phyloP scores from a whole-genome alignment of 2,329 filamentous ascomycete species.

The Pleoardoris graminearum region DNA sequence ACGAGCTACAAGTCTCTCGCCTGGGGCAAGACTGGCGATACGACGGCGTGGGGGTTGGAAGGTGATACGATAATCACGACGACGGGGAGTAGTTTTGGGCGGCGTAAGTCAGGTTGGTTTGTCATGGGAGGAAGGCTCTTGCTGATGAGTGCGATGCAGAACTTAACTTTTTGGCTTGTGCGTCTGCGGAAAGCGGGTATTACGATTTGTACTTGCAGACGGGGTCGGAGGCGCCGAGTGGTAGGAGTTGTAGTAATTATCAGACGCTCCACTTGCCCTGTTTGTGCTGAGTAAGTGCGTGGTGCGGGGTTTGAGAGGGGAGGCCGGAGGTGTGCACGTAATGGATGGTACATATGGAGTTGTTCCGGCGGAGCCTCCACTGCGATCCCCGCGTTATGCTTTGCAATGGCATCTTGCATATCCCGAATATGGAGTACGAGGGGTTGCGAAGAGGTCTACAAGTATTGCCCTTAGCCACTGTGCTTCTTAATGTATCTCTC shows the following conservation, averaged over 20 bases:
- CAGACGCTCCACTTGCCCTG: conserved; percentile 60
- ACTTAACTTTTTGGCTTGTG: conserved; percentile 58
- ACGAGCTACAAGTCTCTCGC: conserved; percentile 59
- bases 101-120: conserved; percentile 33
- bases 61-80: conserved; percentile 55
- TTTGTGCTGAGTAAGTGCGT: conserved; percentile 40
- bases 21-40: conserved; percentile 49
- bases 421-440: no score
- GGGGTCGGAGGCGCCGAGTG: conserved; percentile 54
- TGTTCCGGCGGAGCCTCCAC: no score
- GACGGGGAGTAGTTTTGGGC: conserved; percentile 50
- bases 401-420: no score
- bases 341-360: no score
- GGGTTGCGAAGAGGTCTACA: no score
- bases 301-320: neutral
- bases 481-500: no score
- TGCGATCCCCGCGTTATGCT: no score
- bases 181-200: conserved; percentile 46
- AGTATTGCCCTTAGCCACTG: no score
- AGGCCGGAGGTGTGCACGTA: no score
- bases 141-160: conserved; percentile 36
- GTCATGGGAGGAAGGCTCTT: neutral
- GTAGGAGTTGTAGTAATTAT: conserved; percentile 58
- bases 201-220: conserved; percentile 60
- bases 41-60: conserved; percentile 56